Evolutionary conservation across 1,139 yeast species (phyloP).

Genomic region (Hemisphaericaspora xylofermentans): DNA sequence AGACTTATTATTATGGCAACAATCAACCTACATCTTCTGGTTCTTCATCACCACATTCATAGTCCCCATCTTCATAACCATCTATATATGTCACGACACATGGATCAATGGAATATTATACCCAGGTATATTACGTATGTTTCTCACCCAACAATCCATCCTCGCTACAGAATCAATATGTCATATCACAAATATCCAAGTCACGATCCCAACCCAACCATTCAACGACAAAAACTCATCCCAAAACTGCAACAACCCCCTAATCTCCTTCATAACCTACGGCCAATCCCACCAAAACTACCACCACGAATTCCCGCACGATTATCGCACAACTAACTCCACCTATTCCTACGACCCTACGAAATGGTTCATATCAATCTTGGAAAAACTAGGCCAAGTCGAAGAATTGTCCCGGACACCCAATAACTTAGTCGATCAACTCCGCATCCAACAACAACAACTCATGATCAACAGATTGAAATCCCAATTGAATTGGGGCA

Average conservation of each 20-base stretch:
- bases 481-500: conserved; percentile 74
- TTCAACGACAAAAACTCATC: conserved; percentile 63
- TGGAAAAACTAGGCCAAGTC: conserved; percentile 41
- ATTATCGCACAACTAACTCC: conserved; percentile 52
- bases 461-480: conserved; percentile 56
- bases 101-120: conserved; percentile 56
- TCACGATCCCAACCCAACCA: conserved; percentile 51
- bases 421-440: conserved; percentile 51
- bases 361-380: conserved; percentile 53
- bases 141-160: conserved; percentile 57
- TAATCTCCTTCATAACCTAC: conserved; percentile 54
- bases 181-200: conserved; percentile 47
- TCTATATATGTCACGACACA: conserved; percentile 40
- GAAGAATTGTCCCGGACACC: conserved; percentile 42
- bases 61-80: conserved; percentile 49
- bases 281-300: conserved; percentile 68
- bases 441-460: conserved; percentile 65
- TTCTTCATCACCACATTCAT: conserved; percentile 47
- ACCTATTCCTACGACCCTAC: conserved; percentile 64
- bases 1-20: conserved; percentile 58
- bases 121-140: conserved; percentile 60
- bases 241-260: conserved; percentile 47
- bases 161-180: conserved; percentile 61
- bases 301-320: conserved; percentile 76
- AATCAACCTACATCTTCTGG: conserved; percentile 43